Conservation (phyloP, 2,329 filamentous ascomycete species). For the Alternaria solani region DNA sequence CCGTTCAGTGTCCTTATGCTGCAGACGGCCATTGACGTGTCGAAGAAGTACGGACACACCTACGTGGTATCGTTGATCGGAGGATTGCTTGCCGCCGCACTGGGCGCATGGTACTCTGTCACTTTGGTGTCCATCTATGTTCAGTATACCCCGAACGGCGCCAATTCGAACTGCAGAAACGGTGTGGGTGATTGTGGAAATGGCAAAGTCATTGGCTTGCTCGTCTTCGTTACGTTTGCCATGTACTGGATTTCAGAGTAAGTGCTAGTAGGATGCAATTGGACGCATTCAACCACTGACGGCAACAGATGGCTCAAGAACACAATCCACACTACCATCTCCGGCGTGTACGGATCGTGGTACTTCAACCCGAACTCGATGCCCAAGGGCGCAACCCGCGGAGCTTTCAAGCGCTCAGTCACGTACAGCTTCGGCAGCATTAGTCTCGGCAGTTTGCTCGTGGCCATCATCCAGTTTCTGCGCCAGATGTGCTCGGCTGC, state of each 20-base stretch:
- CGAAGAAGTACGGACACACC: conserved; percentile 83
- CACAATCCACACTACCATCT: conserved; percentile 85
- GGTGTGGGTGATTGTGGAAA: conserved; percentile 71
- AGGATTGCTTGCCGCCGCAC: conserved; percentile 76
- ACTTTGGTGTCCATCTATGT: conserved; percentile 88
- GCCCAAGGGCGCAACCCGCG: conserved; percentile 79
- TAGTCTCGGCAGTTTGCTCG: conserved; percentile 81
- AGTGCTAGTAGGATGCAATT: conserved; percentile 14
- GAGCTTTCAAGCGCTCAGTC: conserved; percentile 80
- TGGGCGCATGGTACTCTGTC: conserved; percentile 85
- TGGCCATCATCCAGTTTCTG: conserved; percentile 86
- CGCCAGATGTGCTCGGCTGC: conserved; percentile 84
- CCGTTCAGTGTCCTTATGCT: conserved; percentile 93
- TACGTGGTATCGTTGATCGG: conserved; percentile 87
- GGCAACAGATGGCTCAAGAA: conserved; percentile 77
- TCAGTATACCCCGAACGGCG: conserved; percentile 73
- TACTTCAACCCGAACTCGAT: conserved; percentile 79
- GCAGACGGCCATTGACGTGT: conserved; percentile 83
- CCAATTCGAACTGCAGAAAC: conserved; percentile 64
- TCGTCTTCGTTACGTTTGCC: conserved; percentile 88
- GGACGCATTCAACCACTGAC: conserved; percentile 58
- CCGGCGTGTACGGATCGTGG: conserved; percentile 91
- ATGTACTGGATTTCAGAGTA: conserved; percentile 90
- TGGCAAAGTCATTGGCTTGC: conserved; percentile 81
- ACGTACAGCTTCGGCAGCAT: conserved; percentile 96